phyloP scores from a whole-genome alignment of 1,284 basidiomycete species.

The Cutaneotrichosporon cutaneum region DNA sequence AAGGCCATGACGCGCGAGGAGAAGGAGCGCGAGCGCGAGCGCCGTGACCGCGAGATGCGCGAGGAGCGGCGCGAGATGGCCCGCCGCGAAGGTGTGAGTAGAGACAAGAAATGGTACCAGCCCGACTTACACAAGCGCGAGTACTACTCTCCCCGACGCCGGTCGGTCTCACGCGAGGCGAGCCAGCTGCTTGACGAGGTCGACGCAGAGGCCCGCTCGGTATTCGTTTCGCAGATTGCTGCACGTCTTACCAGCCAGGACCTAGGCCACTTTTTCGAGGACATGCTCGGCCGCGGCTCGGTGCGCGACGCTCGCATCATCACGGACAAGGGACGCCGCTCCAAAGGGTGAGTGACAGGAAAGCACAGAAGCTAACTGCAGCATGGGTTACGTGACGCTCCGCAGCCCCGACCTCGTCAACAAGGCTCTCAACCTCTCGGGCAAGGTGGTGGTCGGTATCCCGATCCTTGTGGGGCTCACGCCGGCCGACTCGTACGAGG shows the following conservation, averaged over 20 bases:
- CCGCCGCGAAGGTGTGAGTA: constrained; percentile 26
- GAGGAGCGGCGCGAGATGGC: constrained; percentile 43
- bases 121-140: constrained; percentile 9
- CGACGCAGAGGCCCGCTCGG: constrained; percentile 91
- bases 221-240: constrained; percentile 97
- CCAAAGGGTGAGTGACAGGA: constrained; percentile 74
- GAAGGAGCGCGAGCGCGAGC: constrained; percentile 44
- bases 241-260: constrained; percentile 92
- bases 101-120: too few species aligned
- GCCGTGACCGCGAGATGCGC: constrained; percentile 46
- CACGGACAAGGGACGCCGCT: constrained; percentile 86
- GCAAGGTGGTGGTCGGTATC: constrained; percentile 94
- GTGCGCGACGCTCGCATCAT: constrained; percentile 95
- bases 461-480: constrained; percentile 95
- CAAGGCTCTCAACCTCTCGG: constrained; percentile 74
- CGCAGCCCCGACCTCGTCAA: constrained; percentile 83
- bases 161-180: constrained; percentile 67
- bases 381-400: constrained; percentile 97
- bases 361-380: constrained; percentile 30
- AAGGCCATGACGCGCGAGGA: constrained; percentile 44
- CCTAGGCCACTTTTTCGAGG: constrained; percentile 97
- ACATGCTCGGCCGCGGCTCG: constrained; percentile 84
- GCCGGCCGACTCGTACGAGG: constrained; percentile 83
- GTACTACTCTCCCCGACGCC: constrained; percentile 30
- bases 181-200: constrained; percentile 52